Conservation (phyloP, 73 alveolate species). For the Paramecium sexaurelia region DNA sequence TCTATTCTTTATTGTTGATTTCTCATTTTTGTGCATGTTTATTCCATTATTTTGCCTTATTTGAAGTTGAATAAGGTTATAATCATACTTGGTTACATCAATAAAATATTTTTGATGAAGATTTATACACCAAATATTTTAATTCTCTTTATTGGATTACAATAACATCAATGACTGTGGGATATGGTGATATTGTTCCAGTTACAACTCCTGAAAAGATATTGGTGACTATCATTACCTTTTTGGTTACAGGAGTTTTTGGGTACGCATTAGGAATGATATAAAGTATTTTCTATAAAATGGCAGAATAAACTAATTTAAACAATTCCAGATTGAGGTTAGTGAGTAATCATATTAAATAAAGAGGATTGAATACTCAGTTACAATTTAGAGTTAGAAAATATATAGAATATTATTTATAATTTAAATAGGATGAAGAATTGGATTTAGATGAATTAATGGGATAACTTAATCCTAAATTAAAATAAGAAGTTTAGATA, state of each 20-base stretch:
- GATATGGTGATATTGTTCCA: conserved; percentile 58
- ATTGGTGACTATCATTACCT: conserved; percentile 18
- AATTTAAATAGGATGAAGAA: conserved; percentile 46
- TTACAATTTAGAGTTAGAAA: conserved; percentile 46
- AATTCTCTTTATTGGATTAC: conserved; percentile 44
- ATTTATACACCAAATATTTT: neutral
- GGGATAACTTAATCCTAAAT: conserved; percentile 56
- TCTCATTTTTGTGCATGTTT: conserved; percentile 58
- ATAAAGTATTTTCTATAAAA: conserved; percentile 52
- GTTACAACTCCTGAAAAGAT: conserved; percentile 46
- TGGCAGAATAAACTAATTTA: conserved; percentile 13
- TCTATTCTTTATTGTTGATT: conserved; percentile 8
- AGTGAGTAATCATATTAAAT: neutral
- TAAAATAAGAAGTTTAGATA: conserved; percentile 29
- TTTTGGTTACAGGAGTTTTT: conserved; percentile 39
- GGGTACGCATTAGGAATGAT: conserved; percentile 65
- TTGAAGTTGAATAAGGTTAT: conserved; percentile 22
- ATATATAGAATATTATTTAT: conserved; percentile 31
- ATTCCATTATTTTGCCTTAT: conserved; percentile 28
- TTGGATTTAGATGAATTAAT: conserved; percentile 44
- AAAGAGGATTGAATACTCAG: conserved; percentile 26
- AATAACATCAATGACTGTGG: conserved; percentile 51
- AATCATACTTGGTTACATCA: conserved; percentile 13
- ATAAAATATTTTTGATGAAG: conserved; percentile 10
- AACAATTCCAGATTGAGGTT: conserved; percentile 21